Conservation (phyloP, 768 basidiomycete genomes). For the Macrolepiota fuliginosa region DNA sequence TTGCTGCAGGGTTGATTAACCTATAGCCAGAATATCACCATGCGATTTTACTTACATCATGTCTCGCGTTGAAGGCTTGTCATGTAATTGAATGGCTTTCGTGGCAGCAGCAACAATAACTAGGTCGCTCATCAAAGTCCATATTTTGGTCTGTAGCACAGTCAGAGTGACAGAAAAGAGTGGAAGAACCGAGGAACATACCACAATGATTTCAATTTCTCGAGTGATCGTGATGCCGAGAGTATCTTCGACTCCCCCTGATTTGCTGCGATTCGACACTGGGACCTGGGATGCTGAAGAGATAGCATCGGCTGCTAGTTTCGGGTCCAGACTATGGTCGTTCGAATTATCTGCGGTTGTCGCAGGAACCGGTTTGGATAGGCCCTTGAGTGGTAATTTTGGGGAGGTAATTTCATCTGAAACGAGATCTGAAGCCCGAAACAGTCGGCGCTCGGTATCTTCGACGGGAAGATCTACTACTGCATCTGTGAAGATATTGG, state of each 20-base stretch:
- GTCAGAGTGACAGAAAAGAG: neutral
- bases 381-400: neutral
- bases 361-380: neutral
- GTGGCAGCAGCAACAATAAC: constrained; percentile 44
- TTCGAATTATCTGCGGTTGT: neutral
- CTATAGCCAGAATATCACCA: neutral
- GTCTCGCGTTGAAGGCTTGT: constrained; percentile 42
- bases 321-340: neutral
- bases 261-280: constrained; percentile 18
- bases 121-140: constrained; percentile 62
- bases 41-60: constrained; percentile 46
- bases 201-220: constrained; percentile 65
- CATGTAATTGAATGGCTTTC: constrained; percentile 30
- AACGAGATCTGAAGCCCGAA: neutral
- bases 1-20: neutral
- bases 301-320: neutral
- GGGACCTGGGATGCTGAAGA: neutral
- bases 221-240: constrained; percentile 50
- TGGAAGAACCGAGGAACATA: constrained; percentile 29
- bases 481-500: neutral
- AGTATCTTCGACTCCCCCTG: constrained; percentile 18
- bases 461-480: neutral
- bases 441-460: neutral
- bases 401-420: neutral
- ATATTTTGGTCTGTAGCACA: constrained; percentile 57